phyloP scores from a whole-genome alignment of 768 basidiomycete species.

The Russula lepida region DNA sequence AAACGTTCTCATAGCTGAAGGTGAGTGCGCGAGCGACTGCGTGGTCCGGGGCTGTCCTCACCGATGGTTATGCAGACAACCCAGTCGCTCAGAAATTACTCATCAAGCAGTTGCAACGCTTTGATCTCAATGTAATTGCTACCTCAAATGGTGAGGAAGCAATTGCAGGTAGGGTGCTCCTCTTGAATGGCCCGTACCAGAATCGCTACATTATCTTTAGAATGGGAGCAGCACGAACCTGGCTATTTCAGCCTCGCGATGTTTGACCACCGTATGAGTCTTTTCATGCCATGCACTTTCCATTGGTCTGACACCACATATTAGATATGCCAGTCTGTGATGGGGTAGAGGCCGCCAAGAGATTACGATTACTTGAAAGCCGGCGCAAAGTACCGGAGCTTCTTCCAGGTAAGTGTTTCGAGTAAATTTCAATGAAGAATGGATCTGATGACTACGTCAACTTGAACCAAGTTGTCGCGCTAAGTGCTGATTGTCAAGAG shows the following conservation, averaged over 20 bases:
- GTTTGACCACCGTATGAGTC: conserved; percentile 57
- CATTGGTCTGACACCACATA: not conserved
- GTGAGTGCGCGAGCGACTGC: conserved; percentile 26
- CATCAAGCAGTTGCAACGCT: conserved; percentile 57
- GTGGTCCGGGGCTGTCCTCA: not conserved
- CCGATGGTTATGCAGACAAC: conserved; percentile 41
- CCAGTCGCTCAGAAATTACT: conserved; percentile 60
- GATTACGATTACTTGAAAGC: conserved; percentile 49
- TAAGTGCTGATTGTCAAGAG: conserved; percentile 72
- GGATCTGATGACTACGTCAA: not conserved
- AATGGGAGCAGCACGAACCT: conserved; percentile 61
- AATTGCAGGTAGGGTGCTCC: conserved; percentile 35
- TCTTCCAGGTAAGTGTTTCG: conserved; percentile 45
- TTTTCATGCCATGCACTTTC: not conserved
- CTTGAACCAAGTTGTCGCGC: conserved; percentile 52
- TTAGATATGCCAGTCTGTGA: conserved; percentile 74
- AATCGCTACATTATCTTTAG: conserved; percentile 27
- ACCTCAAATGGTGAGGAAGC: conserved; percentile 66
- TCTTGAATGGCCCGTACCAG: not conserved
- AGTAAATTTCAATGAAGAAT: not conserved
- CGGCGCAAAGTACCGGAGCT: conserved; percentile 42
- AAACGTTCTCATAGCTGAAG: conserved; percentile 67
- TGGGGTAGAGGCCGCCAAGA: conserved; percentile 66
- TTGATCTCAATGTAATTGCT: conserved; percentile 50
- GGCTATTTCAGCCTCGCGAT: conserved; percentile 63